Conservation (phyloP, 352 stramenopile species). For the Peronosclerospora sorghi region DNA sequence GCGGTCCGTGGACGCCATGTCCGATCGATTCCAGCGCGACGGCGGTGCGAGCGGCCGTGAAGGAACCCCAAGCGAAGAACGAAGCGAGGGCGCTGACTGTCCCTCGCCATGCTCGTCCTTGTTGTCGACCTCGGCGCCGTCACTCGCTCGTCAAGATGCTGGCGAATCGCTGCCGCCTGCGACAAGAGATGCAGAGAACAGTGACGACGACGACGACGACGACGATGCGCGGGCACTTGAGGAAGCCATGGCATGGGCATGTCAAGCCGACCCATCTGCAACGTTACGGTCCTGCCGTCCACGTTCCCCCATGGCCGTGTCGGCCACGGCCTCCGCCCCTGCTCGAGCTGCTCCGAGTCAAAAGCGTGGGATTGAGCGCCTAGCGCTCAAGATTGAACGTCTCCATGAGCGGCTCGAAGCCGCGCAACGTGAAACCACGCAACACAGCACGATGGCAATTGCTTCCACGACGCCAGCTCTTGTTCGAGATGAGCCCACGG, state of each 20-base stretch:
- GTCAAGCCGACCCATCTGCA: constrained; percentile 16
- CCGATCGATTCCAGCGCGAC: constrained; percentile 11
- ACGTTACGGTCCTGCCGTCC: constrained; percentile 4
- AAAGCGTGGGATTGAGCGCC: constrained; percentile 29
- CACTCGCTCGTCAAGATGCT: constrained; percentile 23
- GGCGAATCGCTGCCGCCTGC: constrained; percentile 15
- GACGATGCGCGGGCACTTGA: constrained; percentile 21
- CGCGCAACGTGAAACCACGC: constrained; percentile 15
- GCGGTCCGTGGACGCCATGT: constrained; percentile 9
- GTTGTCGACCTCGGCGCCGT: constrained; percentile 17
- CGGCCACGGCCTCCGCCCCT: constrained; percentile 2
- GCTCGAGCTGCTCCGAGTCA: constrained; percentile 25
- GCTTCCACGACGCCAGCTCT: neutral
- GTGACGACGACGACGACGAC: constrained; percentile 9
- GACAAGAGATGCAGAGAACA: constrained; percentile 8
- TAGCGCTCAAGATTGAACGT: constrained; percentile 36
- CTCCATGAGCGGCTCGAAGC: constrained; percentile 35
- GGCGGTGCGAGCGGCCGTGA: constrained; percentile 19
- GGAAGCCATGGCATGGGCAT: constrained; percentile 25
- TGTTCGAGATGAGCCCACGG: neutral
- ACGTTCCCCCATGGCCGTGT: neutral
- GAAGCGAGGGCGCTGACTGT: constrained; percentile 11
- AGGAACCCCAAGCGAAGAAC: constrained; percentile 9
- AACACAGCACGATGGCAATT: neutral
- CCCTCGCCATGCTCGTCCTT: constrained; percentile 20